phyloP scores from a whole-genome alignment of 2,329 filamentous ascomycete species.

The Colletotrichum truncatum region DNA sequence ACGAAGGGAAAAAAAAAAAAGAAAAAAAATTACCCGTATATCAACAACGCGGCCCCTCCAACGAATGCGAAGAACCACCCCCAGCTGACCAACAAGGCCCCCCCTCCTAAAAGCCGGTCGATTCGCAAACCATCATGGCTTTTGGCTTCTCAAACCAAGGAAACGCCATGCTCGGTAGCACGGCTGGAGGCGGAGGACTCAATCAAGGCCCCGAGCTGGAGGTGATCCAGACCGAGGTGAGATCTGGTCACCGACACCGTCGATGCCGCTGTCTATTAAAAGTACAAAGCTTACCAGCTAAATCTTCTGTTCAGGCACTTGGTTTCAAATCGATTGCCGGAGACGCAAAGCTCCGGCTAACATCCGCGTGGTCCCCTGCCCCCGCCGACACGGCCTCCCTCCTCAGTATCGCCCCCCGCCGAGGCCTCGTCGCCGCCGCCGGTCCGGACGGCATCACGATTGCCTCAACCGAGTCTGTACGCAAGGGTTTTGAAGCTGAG shows the following conservation, averaged over 20 bases:
- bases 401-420: slow-evolving; percentile 81
- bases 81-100: slow-evolving; percentile 39
- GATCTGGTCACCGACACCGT: slow-evolving; percentile 35
- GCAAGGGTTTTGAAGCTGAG: slow-evolving; percentile 73
- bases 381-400: slow-evolving; percentile 84
- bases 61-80: slow-evolving; percentile 34
- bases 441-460: slow-evolving; percentile 83
- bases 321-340: slow-evolving; percentile 84
- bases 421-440: slow-evolving; percentile 86
- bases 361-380: slow-evolving; percentile 78
- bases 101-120: slow-evolving; percentile 39
- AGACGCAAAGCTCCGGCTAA: slow-evolving; percentile 84
- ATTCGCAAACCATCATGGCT: slow-evolving; percentile 63
- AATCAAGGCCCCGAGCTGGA: slow-evolving; percentile 72
- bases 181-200: slow-evolving; percentile 48
- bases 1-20: background rate
- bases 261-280: slow-evolving; percentile 17
- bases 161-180: slow-evolving; percentile 51
- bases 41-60: slow-evolving; percentile 14
- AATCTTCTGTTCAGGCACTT: slow-evolving; percentile 61
- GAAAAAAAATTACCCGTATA: background rate
- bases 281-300: slow-evolving; percentile 30
- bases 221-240: slow-evolving; percentile 84
- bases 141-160: slow-evolving; percentile 65
- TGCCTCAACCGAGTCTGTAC: slow-evolving; percentile 79